Evolutionary conservation across 768 basidiomycete genomes (phyloP), one percentile per base, ranked within the genome.

Genomic region (Naganishia vaughanmartiniae): DNA sequence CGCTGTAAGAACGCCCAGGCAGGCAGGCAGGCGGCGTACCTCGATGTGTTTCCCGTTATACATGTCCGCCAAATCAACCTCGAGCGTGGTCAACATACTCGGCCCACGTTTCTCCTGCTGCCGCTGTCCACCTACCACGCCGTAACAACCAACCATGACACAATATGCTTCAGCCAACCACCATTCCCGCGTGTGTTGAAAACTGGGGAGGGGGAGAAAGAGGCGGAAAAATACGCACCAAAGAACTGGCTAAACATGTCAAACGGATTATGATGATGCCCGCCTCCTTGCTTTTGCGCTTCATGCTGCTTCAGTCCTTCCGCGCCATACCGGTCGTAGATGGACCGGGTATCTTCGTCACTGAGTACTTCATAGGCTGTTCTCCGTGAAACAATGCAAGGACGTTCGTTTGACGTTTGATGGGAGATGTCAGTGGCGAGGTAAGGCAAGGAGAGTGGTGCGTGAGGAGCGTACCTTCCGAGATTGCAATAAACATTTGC

Each of bases 161-260:
- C 2, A 15, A 11, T 15, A 42, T n/a, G n/a, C 10, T 42, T 11
- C 42, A 42, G 15, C 42, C 2, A n/a, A n/a, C n/a, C n/a, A n/a
- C n/a, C n/a, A n/a, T n/a, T n/a, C n/a, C n/a, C n/a, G n/a, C n/a
- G n/a, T n/a, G n/a, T n/a, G n/a, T n/a, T n/a, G n/a, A 15, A 42
- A 11, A 42, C 10, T 42, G 42, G 42, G 17, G 17, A 42, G 42
- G 12, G 36, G 36, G 36, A 2, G 42, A 42, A 42, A 42, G 15
- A 11, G 15, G 14, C 2, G 17, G 42, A 15, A 42, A 42, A 42
- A 15, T 42, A 76, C 74, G 73, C 67, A 74, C 76, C 89, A 65
- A 99, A 99, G 85, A 97, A 96, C 75, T 84, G 89, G 51, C 89
- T 87, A 83, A 99, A 99, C 74, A 96, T 86, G 81, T 98, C 96